A percentile compares a stretch with the other conserved stretches of the same genome.
Conservation (phyloP, 1,139 yeast species). For the Sugiyamaella novakii region DNA sequence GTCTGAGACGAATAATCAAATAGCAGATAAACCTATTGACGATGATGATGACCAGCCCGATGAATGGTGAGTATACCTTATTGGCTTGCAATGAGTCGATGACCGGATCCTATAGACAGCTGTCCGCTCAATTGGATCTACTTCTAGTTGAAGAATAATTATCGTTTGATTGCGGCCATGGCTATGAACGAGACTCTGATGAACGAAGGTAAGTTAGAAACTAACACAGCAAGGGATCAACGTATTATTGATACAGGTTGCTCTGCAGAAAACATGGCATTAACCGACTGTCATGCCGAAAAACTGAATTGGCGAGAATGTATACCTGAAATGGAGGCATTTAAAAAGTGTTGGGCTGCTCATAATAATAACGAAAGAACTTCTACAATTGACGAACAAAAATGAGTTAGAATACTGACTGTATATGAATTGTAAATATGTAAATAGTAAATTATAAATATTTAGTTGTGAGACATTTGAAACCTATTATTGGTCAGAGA, state of each 20-base stretch:
- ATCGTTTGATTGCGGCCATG: neutral
- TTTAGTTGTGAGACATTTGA: no score
- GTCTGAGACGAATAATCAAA: neutral
- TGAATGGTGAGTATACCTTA: conserved; percentile 44
- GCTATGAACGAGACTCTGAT: neutral
- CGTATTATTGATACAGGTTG: conserved; percentile 73
- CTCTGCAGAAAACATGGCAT: conserved; percentile 60
- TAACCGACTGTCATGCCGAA: conserved; percentile 73
- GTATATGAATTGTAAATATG: conserved; percentile 9
- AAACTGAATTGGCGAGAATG: conserved; percentile 76
- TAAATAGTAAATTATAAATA: conserved; percentile 9
- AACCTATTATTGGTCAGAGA: no score
- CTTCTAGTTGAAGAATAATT: neutral
- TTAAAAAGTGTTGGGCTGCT: conserved; percentile 66
- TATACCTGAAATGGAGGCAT: conserved; percentile 63
- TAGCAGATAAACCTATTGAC: conserved; percentile 27
- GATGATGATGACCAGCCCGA: conserved; percentile 60
- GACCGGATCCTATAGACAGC: neutral
- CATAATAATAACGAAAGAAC: conserved; percentile 58
- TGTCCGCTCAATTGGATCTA: neutral
- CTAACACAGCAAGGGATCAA: conserved; percentile 51
- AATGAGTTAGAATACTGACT: neutral
- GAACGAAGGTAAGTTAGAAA: neutral
- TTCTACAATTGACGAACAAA: conserved; percentile 26
- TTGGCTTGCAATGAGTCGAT: neutral